Conservation (phyloP, 371 early-diverging fungal species). For the Lichtheimia corymbifera region DNA sequence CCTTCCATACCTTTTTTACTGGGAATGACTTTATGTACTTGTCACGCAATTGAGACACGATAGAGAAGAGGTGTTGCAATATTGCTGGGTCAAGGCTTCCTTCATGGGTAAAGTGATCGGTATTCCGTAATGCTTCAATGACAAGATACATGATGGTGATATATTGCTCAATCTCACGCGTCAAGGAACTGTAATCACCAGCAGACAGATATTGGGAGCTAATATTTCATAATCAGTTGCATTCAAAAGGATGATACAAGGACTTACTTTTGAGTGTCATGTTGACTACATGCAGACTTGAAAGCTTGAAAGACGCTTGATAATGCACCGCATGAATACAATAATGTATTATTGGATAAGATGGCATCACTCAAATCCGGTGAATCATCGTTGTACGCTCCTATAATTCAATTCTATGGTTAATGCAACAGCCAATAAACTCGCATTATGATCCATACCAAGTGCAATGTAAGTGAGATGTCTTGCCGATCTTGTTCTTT, state of each 20-base stretch:
- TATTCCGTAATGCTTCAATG: conserved; percentile 43
- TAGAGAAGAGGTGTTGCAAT: conserved; percentile 62
- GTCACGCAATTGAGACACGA: conserved; percentile 69
- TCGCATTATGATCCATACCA: conserved; percentile 39
- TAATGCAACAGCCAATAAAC: background rate
- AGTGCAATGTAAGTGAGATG: conserved; percentile 63
- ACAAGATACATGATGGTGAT: conserved; percentile 63
- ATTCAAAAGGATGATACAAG: background rate
- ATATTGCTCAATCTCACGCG: conserved; percentile 61
- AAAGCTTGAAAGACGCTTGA: conserved; percentile 48
- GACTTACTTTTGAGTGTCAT: conserved; percentile 29
- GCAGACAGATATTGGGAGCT: background rate
- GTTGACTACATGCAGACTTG: conserved; percentile 34
- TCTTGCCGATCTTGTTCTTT: conserved; percentile 48
- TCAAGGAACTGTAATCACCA: conserved; percentile 39
- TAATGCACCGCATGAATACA: conserved; percentile 57
- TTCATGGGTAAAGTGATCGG: conserved; percentile 40
- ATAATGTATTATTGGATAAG: conserved; percentile 43
- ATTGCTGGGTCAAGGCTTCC: conserved; percentile 54
- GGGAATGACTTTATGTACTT: conserved; percentile 76
- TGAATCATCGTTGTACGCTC: conserved; percentile 35
- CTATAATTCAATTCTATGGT: background rate
- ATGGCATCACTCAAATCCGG: conserved; percentile 26
- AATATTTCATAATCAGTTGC: no score
- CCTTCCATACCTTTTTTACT: conserved; percentile 68